Evolutionary conservation across 75 land plant species (phyloP).

Genomic region (Gnetum montanum): DNA sequence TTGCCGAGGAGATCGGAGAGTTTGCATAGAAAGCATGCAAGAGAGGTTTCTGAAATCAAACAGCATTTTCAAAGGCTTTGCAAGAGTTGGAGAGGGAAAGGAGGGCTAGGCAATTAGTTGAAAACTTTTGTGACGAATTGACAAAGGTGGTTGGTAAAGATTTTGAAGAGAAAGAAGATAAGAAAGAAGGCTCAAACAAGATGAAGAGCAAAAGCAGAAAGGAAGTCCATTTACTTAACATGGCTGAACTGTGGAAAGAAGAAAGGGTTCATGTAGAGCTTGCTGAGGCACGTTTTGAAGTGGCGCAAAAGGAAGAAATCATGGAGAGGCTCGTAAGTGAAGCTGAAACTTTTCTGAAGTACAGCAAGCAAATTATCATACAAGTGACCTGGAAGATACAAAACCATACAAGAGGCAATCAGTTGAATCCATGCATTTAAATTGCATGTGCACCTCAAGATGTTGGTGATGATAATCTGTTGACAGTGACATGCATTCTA

Average conservation of each 20-base stretch:
- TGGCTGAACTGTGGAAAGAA: slow-evolving; percentile 91
- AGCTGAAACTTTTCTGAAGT: slow-evolving; percentile 40
- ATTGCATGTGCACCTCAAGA: slow-evolving; percentile 47
- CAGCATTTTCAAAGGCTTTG: slow-evolving; percentile 37
- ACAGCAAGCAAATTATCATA: neutral
- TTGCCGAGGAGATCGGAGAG: slow-evolving; percentile 59
- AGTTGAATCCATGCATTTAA: slow-evolving; percentile 48
- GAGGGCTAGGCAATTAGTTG: slow-evolving; percentile 34
- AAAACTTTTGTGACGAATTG: slow-evolving; percentile 71
- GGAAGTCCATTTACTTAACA: slow-evolving; percentile 55
- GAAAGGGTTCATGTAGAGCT: slow-evolving; percentile 74
- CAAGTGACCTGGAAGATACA: too few relatives aligned
- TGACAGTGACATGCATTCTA: slow-evolving; percentile 38
- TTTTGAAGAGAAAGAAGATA: slow-evolving; percentile 31
- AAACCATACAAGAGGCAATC: slow-evolving; percentile 24
- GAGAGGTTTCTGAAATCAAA: slow-evolving; percentile 55
- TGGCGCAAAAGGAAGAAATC: slow-evolving; percentile 30
- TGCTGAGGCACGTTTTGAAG: slow-evolving; percentile 32
- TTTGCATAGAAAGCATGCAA: slow-evolving; percentile 54
- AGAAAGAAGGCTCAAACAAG: slow-evolving; percentile 32
- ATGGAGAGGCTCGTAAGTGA: slow-evolving; percentile 53
- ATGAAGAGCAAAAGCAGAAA: slow-evolving; percentile 12
- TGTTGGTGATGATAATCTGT: slow-evolving; percentile 39
- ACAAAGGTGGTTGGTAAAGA: slow-evolving; percentile 44
- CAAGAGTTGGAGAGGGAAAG: slow-evolving; percentile 68